phyloP scores from a whole-genome alignment of 495 filamentous ascomycete genomes.

The Astrocystis sublimbata region DNA sequence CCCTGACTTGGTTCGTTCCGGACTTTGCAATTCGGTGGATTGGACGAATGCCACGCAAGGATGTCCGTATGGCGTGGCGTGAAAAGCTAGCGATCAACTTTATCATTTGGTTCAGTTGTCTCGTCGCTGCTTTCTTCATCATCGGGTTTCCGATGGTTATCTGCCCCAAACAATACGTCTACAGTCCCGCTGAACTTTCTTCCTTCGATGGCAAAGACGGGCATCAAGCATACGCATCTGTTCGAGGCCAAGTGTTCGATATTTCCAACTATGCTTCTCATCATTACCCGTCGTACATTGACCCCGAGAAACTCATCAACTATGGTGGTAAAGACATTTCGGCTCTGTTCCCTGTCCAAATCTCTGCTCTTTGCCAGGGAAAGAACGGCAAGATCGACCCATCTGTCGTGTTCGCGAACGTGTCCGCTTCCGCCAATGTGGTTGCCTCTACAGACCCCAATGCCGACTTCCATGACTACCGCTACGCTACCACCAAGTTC shows the following conservation, averaged over 20 bases:
- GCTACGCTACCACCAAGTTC: conserved; percentile 75
- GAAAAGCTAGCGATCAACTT: conserved; percentile 98
- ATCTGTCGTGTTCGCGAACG: conserved; percentile 78
- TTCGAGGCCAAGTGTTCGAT: conserved; percentile 89
- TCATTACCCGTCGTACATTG: conserved; percentile 78
- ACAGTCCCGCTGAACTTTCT: conserved; percentile 74
- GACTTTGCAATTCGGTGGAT: conserved; percentile 77
- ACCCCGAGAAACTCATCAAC: conserved; percentile 62
- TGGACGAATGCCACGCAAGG: conserved; percentile 87
- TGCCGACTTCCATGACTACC: conserved; percentile 88
- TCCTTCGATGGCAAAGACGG: conserved; percentile 71
- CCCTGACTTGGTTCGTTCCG: conserved; percentile 84
- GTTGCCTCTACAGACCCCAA: conserved; percentile 71
- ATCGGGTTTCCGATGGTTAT: conserved; percentile 84
- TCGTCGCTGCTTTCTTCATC: conserved; percentile 80
- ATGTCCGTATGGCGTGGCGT: conserved; percentile 91
- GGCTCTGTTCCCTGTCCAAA: conserved; percentile 88
- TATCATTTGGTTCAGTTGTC: conserved; percentile 90
- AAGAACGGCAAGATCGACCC: conserved; percentile 60
- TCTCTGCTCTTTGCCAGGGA: conserved; percentile 87
- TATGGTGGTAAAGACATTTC: conserved; percentile 89
- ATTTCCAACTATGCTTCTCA: conserved; percentile 67
- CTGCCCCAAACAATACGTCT: conserved; percentile 90
- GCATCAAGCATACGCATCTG: conserved; percentile 64
- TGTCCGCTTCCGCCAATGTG: conserved; percentile 61